These are phyloP conservation scores for Pythium periplocum DNA, from an alignment of 352 stramenopile species.

Conservation along the genomic window DNA sequence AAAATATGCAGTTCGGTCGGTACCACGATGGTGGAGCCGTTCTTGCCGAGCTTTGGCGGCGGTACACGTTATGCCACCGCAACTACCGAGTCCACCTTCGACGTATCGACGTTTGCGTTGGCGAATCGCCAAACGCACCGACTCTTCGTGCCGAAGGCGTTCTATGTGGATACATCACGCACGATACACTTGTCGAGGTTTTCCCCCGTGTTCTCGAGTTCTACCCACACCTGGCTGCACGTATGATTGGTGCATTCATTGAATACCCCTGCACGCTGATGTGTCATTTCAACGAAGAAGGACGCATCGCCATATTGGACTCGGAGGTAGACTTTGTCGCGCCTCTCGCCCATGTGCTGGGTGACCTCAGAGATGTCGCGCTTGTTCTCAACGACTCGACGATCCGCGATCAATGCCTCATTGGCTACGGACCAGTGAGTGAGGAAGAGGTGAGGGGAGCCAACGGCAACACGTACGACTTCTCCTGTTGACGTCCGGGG, in stretches of 20 bases:
- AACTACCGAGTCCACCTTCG: constrained; percentile 9
- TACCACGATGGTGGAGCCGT: constrained; percentile 7
- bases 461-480: no score
- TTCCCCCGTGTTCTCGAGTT: constrained; percentile 6
- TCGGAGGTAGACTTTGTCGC: constrained; percentile 18
- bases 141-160: constrained; percentile 1
- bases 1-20: constrained; percentile 10
- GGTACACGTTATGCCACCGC: constrained; percentile 15
- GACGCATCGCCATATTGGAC: constrained; percentile 14
- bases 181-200: constrained; percentile 13
- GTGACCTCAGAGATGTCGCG: constrained; percentile 4
- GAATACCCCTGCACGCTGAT: constrained; percentile 16
- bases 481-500: no score
- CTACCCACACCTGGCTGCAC: constrained; percentile 1
- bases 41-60: constrained; percentile 17
- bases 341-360: constrained; percentile 11
- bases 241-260: constrained; percentile 14
- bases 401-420: not conserved
- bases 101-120: not conserved
- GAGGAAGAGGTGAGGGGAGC: no score
- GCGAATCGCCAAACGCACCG: not conserved
- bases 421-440: no score
- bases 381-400: not conserved
- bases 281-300: constrained; percentile 10
- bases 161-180: constrained; percentile 15